Percentiles rank a stretch among this genome's conserved stretches.
These are phyloP conservation scores for Mimosa bimucronata DNA, from an alignment of 306 rosid species.

Conservation along the genomic window DNA sequence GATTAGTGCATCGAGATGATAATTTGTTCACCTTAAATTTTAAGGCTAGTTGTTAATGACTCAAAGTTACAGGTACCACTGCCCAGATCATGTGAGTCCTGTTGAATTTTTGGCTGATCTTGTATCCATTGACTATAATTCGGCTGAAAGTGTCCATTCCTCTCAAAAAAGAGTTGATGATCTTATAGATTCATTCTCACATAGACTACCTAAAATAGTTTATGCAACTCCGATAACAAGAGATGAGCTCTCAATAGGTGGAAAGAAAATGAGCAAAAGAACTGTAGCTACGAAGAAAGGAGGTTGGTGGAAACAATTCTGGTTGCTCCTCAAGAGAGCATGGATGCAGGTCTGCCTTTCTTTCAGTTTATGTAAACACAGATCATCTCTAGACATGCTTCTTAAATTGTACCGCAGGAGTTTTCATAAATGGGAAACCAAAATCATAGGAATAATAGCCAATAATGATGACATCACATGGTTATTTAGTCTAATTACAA, in stretches of 20 bases:
- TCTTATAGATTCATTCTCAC: slow-evolving; percentile 85
- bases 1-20: slow-evolving; percentile 25
- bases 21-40: slow-evolving; percentile 20
- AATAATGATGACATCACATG: background rate
- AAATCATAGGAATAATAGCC: too few relatives aligned
- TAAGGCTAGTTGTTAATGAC: slow-evolving; percentile 30
- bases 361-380: background rate
- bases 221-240: slow-evolving; percentile 74
- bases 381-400: slow-evolving; percentile 24
- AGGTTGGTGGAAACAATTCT: slow-evolving; percentile 90
- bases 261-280: slow-evolving; percentile 47
- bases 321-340: slow-evolving; percentile 90
- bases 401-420: slow-evolving; percentile 29
- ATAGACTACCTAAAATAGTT: slow-evolving; percentile 55
- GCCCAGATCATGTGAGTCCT: slow-evolving; percentile 88
- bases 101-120: slow-evolving; percentile 98
- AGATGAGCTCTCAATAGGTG: slow-evolving; percentile 49
- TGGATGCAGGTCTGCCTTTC: slow-evolving; percentile 85
- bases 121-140: slow-evolving; percentile 88
- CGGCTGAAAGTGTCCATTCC: slow-evolving; percentile 80
- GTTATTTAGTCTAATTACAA: background rate
- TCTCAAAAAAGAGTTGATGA: slow-evolving; percentile 70
- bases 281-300: slow-evolving; percentile 58
- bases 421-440: too few relatives aligned
- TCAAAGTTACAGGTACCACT: slow-evolving; percentile 63